Percentiles rank a stretch among this genome's conserved stretches.
These are phyloP conservation scores for Antitrichia curtipendula DNA, from an alignment of 225 moss, liverwort and hornwort genomes.

Conservation along the genomic window DNA sequence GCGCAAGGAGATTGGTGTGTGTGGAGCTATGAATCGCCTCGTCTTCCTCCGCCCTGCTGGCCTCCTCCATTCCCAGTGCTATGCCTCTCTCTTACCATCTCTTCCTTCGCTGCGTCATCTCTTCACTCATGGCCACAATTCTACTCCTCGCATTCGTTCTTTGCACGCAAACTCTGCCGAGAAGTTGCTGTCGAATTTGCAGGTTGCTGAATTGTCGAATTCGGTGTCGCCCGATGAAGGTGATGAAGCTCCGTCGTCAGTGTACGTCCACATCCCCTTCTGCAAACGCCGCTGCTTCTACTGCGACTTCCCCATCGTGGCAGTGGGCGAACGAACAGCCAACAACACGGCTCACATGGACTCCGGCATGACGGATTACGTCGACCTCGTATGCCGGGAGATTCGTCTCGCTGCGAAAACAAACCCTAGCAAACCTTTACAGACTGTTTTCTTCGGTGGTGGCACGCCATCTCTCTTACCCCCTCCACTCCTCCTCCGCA, in stretches of 20 bases:
- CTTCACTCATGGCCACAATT: not conserved
- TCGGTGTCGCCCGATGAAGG: not conserved
- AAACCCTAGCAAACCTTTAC: conserved; percentile 12
- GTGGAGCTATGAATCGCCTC: conserved; percentile 17
- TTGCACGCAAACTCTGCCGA: not conserved
- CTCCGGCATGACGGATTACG: conserved; percentile 55
- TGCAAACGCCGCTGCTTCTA: conserved; percentile 92
- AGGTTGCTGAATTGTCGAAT: not conserved
- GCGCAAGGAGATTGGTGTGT: not conserved
- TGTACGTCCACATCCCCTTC: conserved; percentile 81
- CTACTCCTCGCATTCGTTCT: not conserved
- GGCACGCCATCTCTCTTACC: conserved; percentile 87
- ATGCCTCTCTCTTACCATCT: not conserved
- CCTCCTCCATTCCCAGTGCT: not conserved
- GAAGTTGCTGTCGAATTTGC: not conserved
- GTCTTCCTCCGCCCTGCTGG: not conserved
- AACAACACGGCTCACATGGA: conserved; percentile 37
- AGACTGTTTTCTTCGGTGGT: conserved; percentile 88
- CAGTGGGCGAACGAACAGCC: conserved; percentile 70
- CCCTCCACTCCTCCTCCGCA: conserved; percentile 47
- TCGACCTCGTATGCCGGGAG: conserved; percentile 73
- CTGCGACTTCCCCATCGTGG: conserved; percentile 85
- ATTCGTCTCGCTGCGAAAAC: conserved; percentile 48
- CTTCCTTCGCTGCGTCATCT: not conserved
- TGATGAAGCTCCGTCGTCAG: conserved; percentile 32